Conservation (phyloP, 148 eudicot species). For the Pharnaceum exiguum region DNA sequence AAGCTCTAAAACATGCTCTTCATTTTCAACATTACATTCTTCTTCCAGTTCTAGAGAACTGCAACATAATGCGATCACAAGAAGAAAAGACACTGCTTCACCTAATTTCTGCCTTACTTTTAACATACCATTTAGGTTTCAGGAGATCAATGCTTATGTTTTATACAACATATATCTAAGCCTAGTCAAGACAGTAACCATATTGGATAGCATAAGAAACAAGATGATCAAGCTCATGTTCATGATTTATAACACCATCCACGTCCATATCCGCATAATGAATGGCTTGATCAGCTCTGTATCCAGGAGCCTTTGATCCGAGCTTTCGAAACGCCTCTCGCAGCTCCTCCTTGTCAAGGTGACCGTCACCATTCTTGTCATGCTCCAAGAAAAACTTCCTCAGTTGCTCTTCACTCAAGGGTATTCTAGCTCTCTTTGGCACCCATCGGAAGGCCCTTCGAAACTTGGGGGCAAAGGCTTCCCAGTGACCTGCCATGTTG, state of each 20-base stretch:
- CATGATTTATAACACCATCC: conserved; percentile 30
- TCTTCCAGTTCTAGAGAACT: too few species aligned
- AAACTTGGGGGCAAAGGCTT: conserved; percentile 7
- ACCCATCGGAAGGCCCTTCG: conserved; percentile 9
- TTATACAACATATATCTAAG: too few species aligned
- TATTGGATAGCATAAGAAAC: conserved; percentile 30
- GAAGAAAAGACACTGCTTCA: too few species aligned
- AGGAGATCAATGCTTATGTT: too few species aligned
- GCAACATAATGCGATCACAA: too few species aligned
- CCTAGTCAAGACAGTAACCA: conserved; percentile 6
- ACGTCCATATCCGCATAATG: conserved; percentile 31
- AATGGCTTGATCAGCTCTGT: conserved; percentile 32
- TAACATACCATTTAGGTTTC: too few species aligned
- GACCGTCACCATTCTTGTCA: conserved; percentile 34
- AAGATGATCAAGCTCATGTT: conserved; percentile 37
- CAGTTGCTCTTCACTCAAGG: conserved; percentile 26
- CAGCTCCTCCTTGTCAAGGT: conserved; percentile 37
- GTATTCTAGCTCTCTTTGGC: conserved; percentile 7
- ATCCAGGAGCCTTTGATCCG: conserved; percentile 28
- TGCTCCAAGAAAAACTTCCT: conserved; percentile 30
- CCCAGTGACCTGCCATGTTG: conserved; percentile 51
- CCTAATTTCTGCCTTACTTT: too few species aligned
- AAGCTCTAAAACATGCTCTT: too few species aligned
- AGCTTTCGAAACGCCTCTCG: conserved; percentile 30
- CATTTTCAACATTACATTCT: too few species aligned